phyloP scores from a whole-genome alignment of 1,284 basidiomycete species.

The Cryptococcus sp. region DNA sequence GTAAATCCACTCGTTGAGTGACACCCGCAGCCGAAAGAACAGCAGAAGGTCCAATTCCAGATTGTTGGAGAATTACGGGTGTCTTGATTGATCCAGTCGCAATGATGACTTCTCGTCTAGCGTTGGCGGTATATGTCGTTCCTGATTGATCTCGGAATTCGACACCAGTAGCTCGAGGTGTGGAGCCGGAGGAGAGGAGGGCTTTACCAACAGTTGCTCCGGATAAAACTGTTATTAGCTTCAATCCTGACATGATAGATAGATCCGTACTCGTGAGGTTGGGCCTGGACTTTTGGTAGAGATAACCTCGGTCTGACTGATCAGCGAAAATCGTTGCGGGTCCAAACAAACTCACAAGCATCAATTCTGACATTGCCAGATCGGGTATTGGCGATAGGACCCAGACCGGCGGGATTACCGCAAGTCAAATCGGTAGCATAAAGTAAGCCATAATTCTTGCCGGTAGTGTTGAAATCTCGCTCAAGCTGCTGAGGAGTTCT shows the following conservation, averaged over 20 bases:
- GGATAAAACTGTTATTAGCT: slow-evolving; percentile 22
- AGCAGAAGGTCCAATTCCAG: slow-evolving; percentile 45
- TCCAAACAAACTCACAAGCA: slow-evolving; percentile 26
- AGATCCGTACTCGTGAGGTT: slow-evolving; percentile 29
- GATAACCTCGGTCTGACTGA: slow-evolving; percentile 29
- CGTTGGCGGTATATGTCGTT: slow-evolving; percentile 32
- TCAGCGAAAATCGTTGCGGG: not conserved
- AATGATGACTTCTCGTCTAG: slow-evolving; percentile 47
- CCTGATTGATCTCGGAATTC: slow-evolving; percentile 15
- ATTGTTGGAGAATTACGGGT: slow-evolving; percentile 49
- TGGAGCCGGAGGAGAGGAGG: slow-evolving; percentile 10
- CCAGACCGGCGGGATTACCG: slow-evolving; percentile 31
- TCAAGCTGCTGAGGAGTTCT: slow-evolving; percentile 23
- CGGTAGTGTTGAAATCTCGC: slow-evolving; percentile 24
- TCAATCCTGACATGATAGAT: not conserved
- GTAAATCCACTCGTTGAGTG: slow-evolving; percentile 32
- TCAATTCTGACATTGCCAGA: slow-evolving; percentile 23
- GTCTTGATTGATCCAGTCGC: slow-evolving; percentile 49
- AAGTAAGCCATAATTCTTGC: slow-evolving; percentile 20
- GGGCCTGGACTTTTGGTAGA: slow-evolving; percentile 22
- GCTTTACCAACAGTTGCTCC: slow-evolving; percentile 32
- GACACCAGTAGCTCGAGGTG: slow-evolving; percentile 18
- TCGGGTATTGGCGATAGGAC: slow-evolving; percentile 31
- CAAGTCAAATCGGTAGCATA: slow-evolving; percentile 34
- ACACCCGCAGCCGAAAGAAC: slow-evolving; percentile 41